These are phyloP conservation scores for Penicillium sumatraense DNA, from an alignment of 2,329 filamentous ascomycete species.

Conservation along the genomic window DNA sequence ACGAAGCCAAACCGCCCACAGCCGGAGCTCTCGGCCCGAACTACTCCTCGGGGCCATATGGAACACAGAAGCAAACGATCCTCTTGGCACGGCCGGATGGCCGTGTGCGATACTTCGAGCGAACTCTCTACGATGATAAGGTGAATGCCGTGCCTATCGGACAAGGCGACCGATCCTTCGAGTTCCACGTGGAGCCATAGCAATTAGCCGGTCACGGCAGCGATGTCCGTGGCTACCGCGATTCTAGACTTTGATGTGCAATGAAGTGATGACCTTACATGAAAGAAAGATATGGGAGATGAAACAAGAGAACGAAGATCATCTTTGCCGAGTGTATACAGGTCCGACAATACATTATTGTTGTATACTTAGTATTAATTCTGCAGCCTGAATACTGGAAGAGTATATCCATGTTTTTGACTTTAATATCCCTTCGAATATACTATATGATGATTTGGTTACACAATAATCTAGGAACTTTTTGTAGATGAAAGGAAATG, in stretches of 20 bases:
- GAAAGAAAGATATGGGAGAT: neutral
- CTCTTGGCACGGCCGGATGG: conserved; percentile 61
- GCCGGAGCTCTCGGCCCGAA: conserved; percentile 32
- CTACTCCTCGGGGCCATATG: conserved; percentile 59
- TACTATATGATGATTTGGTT: neutral
- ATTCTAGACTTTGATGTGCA: conserved; percentile 5
- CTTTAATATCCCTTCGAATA: neutral
- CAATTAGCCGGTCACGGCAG: conserved; percentile 7
- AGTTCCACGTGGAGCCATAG: conserved; percentile 35
- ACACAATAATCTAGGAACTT: neutral
- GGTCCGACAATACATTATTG: neutral
- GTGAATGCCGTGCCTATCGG: conserved; percentile 52
- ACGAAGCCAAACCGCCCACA: conserved; percentile 11
- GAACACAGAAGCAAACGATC: conserved; percentile 68
- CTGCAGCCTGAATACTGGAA: neutral
- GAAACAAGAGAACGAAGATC: neutral
- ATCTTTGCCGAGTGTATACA: neutral
- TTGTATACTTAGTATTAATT: neutral
- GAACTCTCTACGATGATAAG: conserved; percentile 62
- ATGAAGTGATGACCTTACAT: conserved; percentile 6
- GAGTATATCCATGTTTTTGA: neutral
- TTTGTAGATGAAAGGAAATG: neutral
- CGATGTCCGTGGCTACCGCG: neutral
- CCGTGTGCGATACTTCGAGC: conserved; percentile 64
- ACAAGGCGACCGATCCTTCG: conserved; percentile 52